A percentile compares a stretch with the other conserved stretches of the same genome.
phyloP scores from a whole-genome alignment of 176 grass and related monocot species.

The Chloris gayana region DNA sequence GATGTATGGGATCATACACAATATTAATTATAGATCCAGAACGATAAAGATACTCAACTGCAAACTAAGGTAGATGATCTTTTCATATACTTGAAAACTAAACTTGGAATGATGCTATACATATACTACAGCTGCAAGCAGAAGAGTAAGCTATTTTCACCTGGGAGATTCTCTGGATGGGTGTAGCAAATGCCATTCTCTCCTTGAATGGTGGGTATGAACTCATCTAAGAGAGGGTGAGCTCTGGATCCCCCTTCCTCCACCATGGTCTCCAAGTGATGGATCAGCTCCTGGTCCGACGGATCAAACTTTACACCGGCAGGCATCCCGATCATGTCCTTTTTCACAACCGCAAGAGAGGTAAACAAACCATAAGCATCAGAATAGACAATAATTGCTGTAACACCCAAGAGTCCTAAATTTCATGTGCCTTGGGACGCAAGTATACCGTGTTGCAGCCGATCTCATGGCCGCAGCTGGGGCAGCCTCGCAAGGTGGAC shows the following conservation, averaged over 20 bases:
- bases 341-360: conserved; percentile 5
- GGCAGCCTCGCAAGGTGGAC: conserved; percentile 38
- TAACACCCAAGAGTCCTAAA: not conserved
- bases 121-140: not conserved
- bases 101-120: not conserved
- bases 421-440: not conserved
- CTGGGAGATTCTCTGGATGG: conserved; percentile 92
- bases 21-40: not conserved
- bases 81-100: not conserved
- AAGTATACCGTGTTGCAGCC: conserved; percentile 54
- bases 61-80: not conserved
- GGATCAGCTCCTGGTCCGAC: conserved; percentile 77
- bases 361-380: not conserved
- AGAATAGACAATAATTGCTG: not conserved
- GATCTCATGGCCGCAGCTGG: conserved; percentile 63
- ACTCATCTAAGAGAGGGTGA: conserved; percentile 84
- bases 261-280: conserved; percentile 78
- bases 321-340: conserved; percentile 73
- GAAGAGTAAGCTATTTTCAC: conserved; percentile 31
- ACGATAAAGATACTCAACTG: not conserved
- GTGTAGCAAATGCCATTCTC: conserved; percentile 94
- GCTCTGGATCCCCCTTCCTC: conserved; percentile 47
- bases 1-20: not conserved
- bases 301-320: conserved; percentile 92
- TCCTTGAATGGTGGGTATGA: conserved; percentile 76